These are phyloP conservation scores for Suillus occidentalis DNA, from an alignment of 768 basidiomycete genomes.

Conservation along the genomic window DNA sequence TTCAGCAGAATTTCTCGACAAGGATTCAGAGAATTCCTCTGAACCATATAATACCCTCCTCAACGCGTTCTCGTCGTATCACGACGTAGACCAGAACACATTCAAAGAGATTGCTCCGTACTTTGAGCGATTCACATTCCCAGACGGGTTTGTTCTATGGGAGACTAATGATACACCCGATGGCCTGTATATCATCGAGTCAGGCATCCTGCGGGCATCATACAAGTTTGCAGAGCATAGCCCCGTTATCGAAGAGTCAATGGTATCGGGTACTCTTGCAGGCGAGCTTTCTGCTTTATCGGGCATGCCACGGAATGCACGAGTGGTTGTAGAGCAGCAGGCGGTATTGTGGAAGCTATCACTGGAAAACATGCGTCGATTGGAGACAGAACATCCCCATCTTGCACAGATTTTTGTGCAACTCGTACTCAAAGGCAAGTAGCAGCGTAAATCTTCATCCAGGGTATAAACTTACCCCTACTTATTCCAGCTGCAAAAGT, in stretches of 20 bases:
- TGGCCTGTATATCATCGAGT: slow-evolving; percentile 87
- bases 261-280: slow-evolving; percentile 91
- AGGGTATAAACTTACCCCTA: background rate
- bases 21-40: slow-evolving; percentile 29
- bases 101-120: slow-evolving; percentile 69
- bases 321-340: slow-evolving; percentile 76
- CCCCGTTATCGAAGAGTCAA: slow-evolving; percentile 76
- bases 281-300: slow-evolving; percentile 89
- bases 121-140: slow-evolving; percentile 61
- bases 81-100: slow-evolving; percentile 51
- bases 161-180: slow-evolving; percentile 72
- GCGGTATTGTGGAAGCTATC: slow-evolving; percentile 83
- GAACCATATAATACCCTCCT: slow-evolving; percentile 77
- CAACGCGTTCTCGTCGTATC: slow-evolving; percentile 79
- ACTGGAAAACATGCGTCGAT: slow-evolving; percentile 48
- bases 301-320: slow-evolving; percentile 78
- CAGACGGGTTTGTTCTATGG: slow-evolving; percentile 70
- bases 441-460: background rate
- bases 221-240: slow-evolving; percentile 77
- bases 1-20: slow-evolving; percentile 24
- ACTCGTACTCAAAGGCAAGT: slow-evolving; percentile 72
- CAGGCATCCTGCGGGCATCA: slow-evolving; percentile 79
- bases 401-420: slow-evolving; percentile 65
- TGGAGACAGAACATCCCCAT: slow-evolving; percentile 70
- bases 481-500: slow-evolving; percentile 55